phyloP scores from a whole-genome alignment of 2,329 filamentous ascomycete species.

The Macroventuria anomochaeta region DNA sequence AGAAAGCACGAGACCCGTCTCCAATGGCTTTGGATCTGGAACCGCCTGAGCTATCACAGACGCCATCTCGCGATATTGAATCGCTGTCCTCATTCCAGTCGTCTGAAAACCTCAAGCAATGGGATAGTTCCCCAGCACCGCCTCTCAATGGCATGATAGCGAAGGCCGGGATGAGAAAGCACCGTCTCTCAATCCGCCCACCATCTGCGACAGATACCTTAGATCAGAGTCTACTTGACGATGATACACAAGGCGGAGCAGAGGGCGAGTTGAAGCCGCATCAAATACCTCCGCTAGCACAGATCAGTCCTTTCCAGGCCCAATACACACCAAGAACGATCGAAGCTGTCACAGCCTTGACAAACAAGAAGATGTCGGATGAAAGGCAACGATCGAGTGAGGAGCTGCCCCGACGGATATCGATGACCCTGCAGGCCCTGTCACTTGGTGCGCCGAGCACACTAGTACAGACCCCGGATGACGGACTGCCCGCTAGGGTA shows the following conservation, averaged over 20 bases:
- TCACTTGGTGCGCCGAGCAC: slow-evolving; percentile 25
- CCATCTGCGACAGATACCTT: slow-evolving; percentile 16
- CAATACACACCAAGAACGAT: slow-evolving; percentile 23
- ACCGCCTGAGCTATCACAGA: slow-evolving; percentile 36
- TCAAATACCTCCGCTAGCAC: slow-evolving; percentile 20
- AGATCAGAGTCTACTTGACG: slow-evolving; percentile 15
- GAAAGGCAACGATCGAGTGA: slow-evolving; percentile 32
- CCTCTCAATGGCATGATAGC: slow-evolving; percentile 14
- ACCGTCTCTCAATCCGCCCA: slow-evolving; percentile 21
- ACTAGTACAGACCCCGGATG: slow-evolving; percentile 4
- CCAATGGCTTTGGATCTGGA: slow-evolving; percentile 28
- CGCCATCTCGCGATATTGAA: slow-evolving; percentile 35
- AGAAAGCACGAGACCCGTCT: slow-evolving; percentile 21
- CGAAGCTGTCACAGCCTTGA: slow-evolving; percentile 17
- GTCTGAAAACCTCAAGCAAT: slow-evolving; percentile 29
- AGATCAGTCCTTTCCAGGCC: slow-evolving; percentile 26
- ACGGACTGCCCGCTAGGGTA: slow-evolving; percentile 16
- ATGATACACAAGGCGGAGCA: slow-evolving; percentile 14
- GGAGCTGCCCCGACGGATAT: slow-evolving; percentile 34
- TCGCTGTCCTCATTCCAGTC: slow-evolving; percentile 36
- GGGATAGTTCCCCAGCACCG: slow-evolving; percentile 21
- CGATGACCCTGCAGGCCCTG: slow-evolving; percentile 30
- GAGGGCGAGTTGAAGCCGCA: slow-evolving; percentile 14
- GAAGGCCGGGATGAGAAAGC: slow-evolving; percentile 15
- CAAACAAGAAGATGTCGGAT: slow-evolving; percentile 21